These are phyloP conservation scores for Daldinia grandis DNA, from an alignment of 495 filamentous ascomycete genomes.

Conservation along the genomic window DNA sequence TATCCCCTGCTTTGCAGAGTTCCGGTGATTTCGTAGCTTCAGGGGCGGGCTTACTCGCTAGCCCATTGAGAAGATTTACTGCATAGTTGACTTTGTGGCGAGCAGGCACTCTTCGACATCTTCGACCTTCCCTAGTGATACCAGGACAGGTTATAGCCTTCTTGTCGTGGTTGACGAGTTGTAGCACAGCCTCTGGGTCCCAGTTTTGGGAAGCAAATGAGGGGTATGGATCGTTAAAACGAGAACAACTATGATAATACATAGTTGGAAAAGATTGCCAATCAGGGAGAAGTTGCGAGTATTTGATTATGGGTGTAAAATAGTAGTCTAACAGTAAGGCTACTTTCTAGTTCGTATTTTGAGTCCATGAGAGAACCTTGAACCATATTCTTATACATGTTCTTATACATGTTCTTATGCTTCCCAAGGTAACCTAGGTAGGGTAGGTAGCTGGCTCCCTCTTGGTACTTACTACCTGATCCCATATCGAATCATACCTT, in stretches of 20 bases:
- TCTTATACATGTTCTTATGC: neutral
- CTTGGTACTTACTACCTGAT: neutral
- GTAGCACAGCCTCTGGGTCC: slow-evolving; percentile 20
- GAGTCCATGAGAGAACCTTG: neutral
- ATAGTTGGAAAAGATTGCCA: slow-evolving; percentile 10
- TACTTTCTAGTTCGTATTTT: neutral
- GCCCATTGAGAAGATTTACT: neutral
- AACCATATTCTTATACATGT: too few relatives aligned
- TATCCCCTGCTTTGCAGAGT: slow-evolving; percentile 5
- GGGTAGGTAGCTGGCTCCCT: slow-evolving; percentile 12
- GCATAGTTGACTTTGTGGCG: slow-evolving; percentile 1
- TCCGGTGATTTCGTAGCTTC: slow-evolving; percentile 11
- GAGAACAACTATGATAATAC: neutral
- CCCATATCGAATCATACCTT: neutral
- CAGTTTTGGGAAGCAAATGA: neutral
- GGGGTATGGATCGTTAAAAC: neutral
- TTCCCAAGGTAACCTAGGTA: neutral
- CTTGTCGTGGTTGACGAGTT: neutral
- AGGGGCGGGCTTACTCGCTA: neutral
- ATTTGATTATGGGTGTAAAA: neutral
- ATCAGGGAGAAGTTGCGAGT: neutral
- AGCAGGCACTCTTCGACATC: slow-evolving; percentile 10
- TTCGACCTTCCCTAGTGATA: neutral
- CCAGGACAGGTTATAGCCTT: slow-evolving; percentile 6
- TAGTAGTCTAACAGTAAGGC: neutral